Base-by-base conservation (phyloP, 257 asterid species). In the Parsonsia alboflavescens region DNA sequence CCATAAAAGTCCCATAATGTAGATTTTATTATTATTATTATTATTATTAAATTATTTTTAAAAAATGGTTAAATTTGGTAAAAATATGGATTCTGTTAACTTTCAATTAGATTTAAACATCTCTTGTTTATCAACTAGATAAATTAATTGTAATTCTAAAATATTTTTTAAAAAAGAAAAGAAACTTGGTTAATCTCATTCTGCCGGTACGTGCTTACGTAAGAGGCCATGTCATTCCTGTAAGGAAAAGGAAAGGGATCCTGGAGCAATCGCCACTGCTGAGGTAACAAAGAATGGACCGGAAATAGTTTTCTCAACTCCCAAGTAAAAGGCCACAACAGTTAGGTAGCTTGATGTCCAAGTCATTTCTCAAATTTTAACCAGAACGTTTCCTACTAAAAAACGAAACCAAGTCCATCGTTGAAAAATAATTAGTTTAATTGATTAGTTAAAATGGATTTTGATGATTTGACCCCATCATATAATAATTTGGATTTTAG, bases 231-330 rank as follows among this genome's bases (percentile, higher is more conserved):
- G 45, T 62, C 68, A 62, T 28, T 12, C n/a, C 12, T 50, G 13
- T 7, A 59, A 12, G 7, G 11, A 6, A 33, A 6, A 17, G 8
- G 2, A 33, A 3, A 33, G n/a, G 45, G 12, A 30, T 30, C 19
- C 61, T 21, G 74, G 52, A 41, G 26, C 26, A 54, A 30, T 58
- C 82, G 19, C 68, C 72, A 75, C 45, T 57, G 78, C 79, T 75
- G 56, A 71, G 46, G 72, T 69, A 74, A 56, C 26, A 6, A 26
- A 59, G 19, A 26, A 0, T 10, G 28, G 21, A 61, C 64, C 36
- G 30, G 6, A 13, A 28, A 12, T 33, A 36, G 4, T 33, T 24
- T 9, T 44, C 6, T 17, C 13, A 17, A 36, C 11, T 54, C 57
- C 77, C 73, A 77, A 72, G 77, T 39, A 70, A 12, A 42, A 17